Conservation (phyloP, 1,284 basidiomycete species). For the Sanghuangporus baumii region DNA sequence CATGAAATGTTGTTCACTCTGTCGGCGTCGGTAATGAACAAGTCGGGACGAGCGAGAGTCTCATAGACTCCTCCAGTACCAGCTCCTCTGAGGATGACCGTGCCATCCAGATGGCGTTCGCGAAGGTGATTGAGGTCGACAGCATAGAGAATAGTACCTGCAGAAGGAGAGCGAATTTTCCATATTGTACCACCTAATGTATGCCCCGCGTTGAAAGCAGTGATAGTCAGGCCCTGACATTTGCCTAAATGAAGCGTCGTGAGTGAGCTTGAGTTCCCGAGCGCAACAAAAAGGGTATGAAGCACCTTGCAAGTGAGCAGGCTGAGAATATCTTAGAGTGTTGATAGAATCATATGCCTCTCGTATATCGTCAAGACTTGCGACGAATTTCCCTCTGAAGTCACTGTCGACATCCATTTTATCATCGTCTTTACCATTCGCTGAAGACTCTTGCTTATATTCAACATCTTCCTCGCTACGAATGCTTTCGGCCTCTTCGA, state of each 20-base stretch:
- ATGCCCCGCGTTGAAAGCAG: slow-evolving; percentile 94
- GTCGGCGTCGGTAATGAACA: slow-evolving; percentile 92
- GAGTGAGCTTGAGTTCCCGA: slow-evolving; percentile 7
- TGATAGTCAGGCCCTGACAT: slow-evolving; percentile 89
- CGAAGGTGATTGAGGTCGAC: slow-evolving; percentile 96
- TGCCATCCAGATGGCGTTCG: slow-evolving; percentile 94
- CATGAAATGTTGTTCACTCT: slow-evolving; percentile 78
- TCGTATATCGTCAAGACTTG: slow-evolving; percentile 83
- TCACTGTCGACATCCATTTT: slow-evolving; percentile 5
- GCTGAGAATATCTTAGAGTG: slow-evolving; percentile 92
- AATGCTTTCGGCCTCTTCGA: slow-evolving; percentile 78
- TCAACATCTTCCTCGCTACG: slow-evolving; percentile 71
- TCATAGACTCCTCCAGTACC: slow-evolving; percentile 75
- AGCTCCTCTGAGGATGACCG: slow-evolving; percentile 71
- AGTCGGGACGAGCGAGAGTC: slow-evolving; percentile 81
- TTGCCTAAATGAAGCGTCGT: slow-evolving; percentile 49
- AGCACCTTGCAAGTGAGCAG: slow-evolving; percentile 88
- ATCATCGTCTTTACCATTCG: slow-evolving; percentile 27
- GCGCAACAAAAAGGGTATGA: slow-evolving; percentile 17
- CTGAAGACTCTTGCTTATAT: slow-evolving; percentile 27
- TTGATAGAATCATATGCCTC: slow-evolving; percentile 93
- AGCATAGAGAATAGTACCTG: slow-evolving; percentile 93
- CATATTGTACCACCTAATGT: slow-evolving; percentile 96
- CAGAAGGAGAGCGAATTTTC: slow-evolving; percentile 96
- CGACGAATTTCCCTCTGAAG: slow-evolving; percentile 53